Conservation (phyloP, 2,329 filamentous ascomycete species). For the Fusarium acutatum region DNA sequence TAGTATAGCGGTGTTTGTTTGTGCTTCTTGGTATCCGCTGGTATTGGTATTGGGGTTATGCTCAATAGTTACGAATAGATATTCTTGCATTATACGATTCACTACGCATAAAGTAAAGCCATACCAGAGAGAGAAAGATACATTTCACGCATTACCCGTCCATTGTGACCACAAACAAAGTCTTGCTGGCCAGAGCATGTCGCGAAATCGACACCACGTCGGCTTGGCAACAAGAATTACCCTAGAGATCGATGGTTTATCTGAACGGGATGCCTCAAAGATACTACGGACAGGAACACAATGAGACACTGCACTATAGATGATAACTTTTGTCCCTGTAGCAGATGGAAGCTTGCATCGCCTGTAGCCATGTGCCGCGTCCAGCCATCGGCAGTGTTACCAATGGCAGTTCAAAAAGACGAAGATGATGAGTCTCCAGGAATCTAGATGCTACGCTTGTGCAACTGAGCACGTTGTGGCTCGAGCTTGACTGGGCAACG, state of each 20-base stretch:
- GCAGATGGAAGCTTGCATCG: conserved; percentile 22
- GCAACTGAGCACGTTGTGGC: conserved; percentile 28
- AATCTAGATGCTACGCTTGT: conserved; percentile 35
- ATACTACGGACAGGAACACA: neutral
- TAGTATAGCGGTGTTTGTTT: neutral
- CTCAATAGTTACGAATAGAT: neutral
- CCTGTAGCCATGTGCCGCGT: conserved; percentile 19
- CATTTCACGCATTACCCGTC: neutral
- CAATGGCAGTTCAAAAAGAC: conserved; percentile 19
- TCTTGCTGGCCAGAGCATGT: neutral
- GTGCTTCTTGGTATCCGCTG: neutral
- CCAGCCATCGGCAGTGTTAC: conserved; percentile 24
- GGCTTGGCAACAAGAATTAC: conserved; percentile 4
- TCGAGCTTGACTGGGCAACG: conserved; percentile 23
- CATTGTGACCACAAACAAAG: neutral
- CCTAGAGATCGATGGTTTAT: conserved; percentile 1
- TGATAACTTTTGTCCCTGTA: neutral
- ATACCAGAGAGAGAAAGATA: neutral
- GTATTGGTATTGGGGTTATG: neutral
- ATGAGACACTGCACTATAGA: neutral
- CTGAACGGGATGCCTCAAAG: neutral
- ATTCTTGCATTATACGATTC: neutral
- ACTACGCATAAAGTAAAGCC: neutral
- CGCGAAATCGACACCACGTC: neutral
- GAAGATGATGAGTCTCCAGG: conserved; percentile 8